Conservation (phyloP, 2,329 filamentous ascomycete genomes). For the Trichoderma harzianum region DNA sequence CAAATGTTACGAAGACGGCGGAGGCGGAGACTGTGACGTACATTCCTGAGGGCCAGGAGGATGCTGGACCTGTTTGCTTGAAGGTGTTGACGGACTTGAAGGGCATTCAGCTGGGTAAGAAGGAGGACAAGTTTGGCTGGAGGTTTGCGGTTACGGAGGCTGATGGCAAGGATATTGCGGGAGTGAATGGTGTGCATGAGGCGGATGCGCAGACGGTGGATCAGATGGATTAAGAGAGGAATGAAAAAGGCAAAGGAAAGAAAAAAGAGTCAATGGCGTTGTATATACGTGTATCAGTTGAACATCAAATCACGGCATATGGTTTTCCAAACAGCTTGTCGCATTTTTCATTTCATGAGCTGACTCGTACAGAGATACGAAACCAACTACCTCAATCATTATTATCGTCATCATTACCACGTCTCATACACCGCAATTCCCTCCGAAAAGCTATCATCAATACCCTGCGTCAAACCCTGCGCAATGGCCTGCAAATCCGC, state of each 20-base stretch:
- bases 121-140: slow-evolving; percentile 77
- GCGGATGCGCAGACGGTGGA: slow-evolving; percentile 30
- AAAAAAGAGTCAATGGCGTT: background rate
- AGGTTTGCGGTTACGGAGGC: slow-evolving; percentile 45
- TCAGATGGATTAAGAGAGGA: slow-evolving; percentile 28
- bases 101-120: slow-evolving; percentile 79
- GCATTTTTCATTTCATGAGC: background rate
- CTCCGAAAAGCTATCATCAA: slow-evolving; percentile 37
- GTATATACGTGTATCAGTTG: background rate
- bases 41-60: slow-evolving; percentile 54
- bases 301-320: background rate
- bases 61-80: slow-evolving; percentile 69
- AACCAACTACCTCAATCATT: background rate
- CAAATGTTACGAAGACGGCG: slow-evolving; percentile 36
- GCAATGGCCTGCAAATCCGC: slow-evolving; percentile 32
- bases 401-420: background rate
- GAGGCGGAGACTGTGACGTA: slow-evolving; percentile 52
- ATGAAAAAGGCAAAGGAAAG: background rate
- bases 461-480: slow-evolving; percentile 34
- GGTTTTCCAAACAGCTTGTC: background rate
- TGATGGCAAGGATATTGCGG: slow-evolving; percentile 36
- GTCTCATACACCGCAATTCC: slow-evolving; percentile 29
- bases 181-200: slow-evolving; percentile 14
- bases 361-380: background rate
- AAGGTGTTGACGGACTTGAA: slow-evolving; percentile 74